Conservation (phyloP, 169 alveolate species). For the Hammondia hammondi region DNA sequence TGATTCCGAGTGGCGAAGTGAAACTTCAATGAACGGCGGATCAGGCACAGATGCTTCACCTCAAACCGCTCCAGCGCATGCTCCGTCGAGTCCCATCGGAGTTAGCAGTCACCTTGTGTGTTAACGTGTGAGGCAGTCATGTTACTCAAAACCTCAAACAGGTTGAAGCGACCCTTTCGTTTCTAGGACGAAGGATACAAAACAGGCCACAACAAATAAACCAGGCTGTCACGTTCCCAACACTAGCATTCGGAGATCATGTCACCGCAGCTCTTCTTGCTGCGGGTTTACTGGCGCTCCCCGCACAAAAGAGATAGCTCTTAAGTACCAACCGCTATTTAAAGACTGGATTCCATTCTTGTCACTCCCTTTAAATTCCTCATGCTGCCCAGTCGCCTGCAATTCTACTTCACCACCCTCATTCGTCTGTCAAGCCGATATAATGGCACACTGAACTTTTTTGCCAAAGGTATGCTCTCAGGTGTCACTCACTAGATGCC, state of each 20-base stretch:
- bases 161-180: slow-evolving; percentile 1
- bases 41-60: background rate
- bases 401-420: slow-evolving; percentile 68
- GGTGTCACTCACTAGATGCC: slow-evolving; percentile 42
- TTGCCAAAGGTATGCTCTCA: background rate
- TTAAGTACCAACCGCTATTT: slow-evolving; percentile 45
- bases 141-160: background rate
- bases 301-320: slow-evolving; percentile 55
- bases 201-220: background rate
- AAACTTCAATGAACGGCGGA: background rate
- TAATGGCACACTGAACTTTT: background rate
- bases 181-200: background rate
- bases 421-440: slow-evolving; percentile 13
- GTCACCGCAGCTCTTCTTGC: slow-evolving; percentile 4
- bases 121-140: background rate
- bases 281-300: background rate
- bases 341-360: slow-evolving; percentile 48
- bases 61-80: background rate
- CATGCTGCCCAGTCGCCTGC: slow-evolving; percentile 21
- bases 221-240: background rate
- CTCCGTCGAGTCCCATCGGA: background rate
- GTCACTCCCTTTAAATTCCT: slow-evolving; percentile 30
- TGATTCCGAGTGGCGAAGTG: background rate
- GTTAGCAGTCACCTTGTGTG: slow-evolving; percentile 6
- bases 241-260: background rate